These are phyloP conservation scores for Thozetella sp. DNA, from an alignment of 495 filamentous ascomycete species.

Conservation along the genomic window DNA sequence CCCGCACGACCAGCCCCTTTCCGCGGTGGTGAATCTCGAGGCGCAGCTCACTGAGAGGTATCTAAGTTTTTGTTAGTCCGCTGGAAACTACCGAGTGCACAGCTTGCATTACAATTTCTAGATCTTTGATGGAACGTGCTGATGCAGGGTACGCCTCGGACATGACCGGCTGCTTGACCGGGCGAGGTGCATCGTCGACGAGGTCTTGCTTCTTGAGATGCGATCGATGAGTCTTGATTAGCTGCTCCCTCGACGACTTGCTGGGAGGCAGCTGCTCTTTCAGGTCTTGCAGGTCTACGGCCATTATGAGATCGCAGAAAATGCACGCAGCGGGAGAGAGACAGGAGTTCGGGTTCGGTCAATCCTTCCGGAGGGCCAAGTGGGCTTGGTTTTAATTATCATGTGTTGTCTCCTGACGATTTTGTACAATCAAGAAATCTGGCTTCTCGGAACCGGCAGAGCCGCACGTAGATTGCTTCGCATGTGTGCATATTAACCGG, in stretches of 20 bases:
- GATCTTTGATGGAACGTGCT: conserved; percentile 28
- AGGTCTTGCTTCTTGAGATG: conserved; percentile 29
- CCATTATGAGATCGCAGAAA: background rate
- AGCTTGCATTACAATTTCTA: conserved; percentile 24
- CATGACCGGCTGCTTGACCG: conserved; percentile 33
- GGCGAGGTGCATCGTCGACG: conserved; percentile 20
- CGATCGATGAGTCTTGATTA: conserved; percentile 27
- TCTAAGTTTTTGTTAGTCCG: conserved; percentile 10
- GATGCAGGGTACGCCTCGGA: conserved; percentile 30
- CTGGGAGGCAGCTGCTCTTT: conserved; percentile 10
- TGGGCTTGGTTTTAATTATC: too few species aligned
- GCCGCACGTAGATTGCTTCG: background rate
- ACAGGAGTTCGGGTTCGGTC: too few species aligned
- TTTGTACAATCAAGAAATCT: background rate
- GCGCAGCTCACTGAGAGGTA: conserved; percentile 31
- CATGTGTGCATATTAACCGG: background rate
- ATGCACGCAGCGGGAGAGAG: too few species aligned
- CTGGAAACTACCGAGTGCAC: background rate
- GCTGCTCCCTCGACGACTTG: conserved; percentile 25
- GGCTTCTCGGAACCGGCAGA: conserved; percentile 1
- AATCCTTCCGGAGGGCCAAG: too few species aligned
- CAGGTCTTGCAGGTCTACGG: conserved; percentile 2
- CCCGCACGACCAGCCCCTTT: conserved; percentile 40
- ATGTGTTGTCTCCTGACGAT: too few species aligned
- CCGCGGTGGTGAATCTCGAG: conserved; percentile 56